Evolutionary conservation across 2,329 filamentous ascomycete genomes (phyloP).

Genomic region (Shiraia bambusicola): DNA sequence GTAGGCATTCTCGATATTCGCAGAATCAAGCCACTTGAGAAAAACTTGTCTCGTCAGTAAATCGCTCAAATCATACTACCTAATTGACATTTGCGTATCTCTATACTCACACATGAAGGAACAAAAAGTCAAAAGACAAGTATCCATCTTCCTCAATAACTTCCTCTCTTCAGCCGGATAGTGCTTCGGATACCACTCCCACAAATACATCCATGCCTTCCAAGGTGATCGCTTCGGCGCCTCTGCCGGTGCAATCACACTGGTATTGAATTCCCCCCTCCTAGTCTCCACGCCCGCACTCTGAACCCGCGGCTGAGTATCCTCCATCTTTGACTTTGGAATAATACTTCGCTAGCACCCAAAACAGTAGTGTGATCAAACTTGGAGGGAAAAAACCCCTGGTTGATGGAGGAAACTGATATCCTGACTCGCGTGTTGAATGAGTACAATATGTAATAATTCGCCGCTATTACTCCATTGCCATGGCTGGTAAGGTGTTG

Average conservation of each 20-base stretch:
- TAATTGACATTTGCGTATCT: too few relatives aligned
- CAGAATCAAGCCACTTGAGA: constrained; percentile 42
- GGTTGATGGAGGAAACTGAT: constrained; percentile 5
- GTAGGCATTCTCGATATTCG: constrained; percentile 50
- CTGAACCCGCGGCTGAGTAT: constrained; percentile 26
- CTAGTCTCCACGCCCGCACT: constrained; percentile 19
- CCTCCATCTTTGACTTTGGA: constrained; percentile 13
- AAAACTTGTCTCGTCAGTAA: constrained; percentile 31
- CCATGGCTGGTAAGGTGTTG: not conserved
- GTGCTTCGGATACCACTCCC: constrained; percentile 43
- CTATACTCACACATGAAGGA: constrained; percentile 42
- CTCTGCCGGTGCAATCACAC: constrained; percentile 36
- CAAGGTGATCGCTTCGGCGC: constrained; percentile 41
- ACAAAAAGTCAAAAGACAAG: constrained; percentile 40
- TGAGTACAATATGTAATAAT: constrained; percentile 30
- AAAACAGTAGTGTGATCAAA: constrained; percentile 5
- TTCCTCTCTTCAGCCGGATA: constrained; percentile 40
- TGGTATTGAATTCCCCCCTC: constrained; percentile 26
- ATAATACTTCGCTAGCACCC: not conserved
- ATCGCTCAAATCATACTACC: not conserved
- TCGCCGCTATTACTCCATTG: constrained; percentile 10
- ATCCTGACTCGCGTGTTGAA: constrained; percentile 4
- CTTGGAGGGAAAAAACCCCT: constrained; percentile 3
- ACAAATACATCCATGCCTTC: constrained; percentile 43
- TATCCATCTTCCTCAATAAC: constrained; percentile 40